A percentile compares a stretch with the other conserved stretches of the same genome.
These are phyloP conservation scores for Lepraria neglecta DNA, from an alignment of 495 filamentous ascomycete genomes.

Conservation along the genomic window DNA sequence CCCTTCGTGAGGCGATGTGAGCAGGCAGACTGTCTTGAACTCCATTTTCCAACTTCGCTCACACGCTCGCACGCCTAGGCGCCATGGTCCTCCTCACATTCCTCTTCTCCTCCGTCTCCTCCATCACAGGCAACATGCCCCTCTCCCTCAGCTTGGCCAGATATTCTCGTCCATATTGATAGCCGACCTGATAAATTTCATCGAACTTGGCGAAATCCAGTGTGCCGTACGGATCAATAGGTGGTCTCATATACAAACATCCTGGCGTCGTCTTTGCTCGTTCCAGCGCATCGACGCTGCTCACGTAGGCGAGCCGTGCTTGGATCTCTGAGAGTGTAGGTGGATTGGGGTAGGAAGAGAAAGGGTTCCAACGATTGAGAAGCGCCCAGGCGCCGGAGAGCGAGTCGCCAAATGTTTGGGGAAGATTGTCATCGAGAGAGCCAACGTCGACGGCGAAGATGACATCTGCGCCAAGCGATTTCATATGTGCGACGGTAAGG, in stretches of 20 bases:
- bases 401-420: constrained; percentile 85
- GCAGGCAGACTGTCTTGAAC: no score
- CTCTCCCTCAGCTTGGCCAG: constrained; percentile 65
- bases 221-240: constrained; percentile 88
- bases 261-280: constrained; percentile 81
- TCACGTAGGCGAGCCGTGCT: constrained; percentile 88
- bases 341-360: constrained; percentile 78
- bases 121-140: constrained; percentile 57
- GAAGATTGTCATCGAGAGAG: constrained; percentile 78
- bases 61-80: constrained; percentile 87
- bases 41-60: neutral
- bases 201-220: constrained; percentile 96
- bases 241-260: constrained; percentile 91
- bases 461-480: constrained; percentile 80
- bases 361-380: constrained; percentile 93
- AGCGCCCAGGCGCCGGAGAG: constrained; percentile 94
- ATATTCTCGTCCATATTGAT: constrained; percentile 74
- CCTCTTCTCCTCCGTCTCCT: constrained; percentile 69
- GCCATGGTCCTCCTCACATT: constrained; percentile 88
- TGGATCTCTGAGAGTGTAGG: constrained; percentile 96
- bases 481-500: constrained; percentile 95
- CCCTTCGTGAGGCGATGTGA: no score
- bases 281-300: constrained; percentile 86
- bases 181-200: constrained; percentile 88
- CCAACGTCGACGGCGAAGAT: constrained; percentile 97